phyloP scores from a whole-genome alignment of 768 basidiomycete species.

The Russula sp. region DNA sequence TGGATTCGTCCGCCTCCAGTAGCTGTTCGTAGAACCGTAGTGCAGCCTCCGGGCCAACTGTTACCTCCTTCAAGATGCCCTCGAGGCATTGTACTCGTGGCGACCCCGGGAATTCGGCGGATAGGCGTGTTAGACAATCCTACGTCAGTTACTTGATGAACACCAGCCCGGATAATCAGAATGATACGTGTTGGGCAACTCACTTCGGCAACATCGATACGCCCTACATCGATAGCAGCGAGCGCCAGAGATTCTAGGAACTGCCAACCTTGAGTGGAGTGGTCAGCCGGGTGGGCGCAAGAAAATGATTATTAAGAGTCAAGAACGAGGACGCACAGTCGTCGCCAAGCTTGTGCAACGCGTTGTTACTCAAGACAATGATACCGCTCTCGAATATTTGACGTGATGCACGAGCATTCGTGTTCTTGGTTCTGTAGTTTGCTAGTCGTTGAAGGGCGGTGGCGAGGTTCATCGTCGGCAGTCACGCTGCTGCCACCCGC shows the following conservation, averaged over 20 bases:
- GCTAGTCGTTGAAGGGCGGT: constrained; percentile 31
- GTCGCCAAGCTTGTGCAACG: constrained; percentile 28
- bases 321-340: constrained; percentile 23
- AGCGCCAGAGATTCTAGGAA: constrained; percentile 75
- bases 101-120: constrained; percentile 65
- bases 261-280: constrained; percentile 51
- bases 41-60: constrained; percentile 47
- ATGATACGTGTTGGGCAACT: constrained; percentile 23
- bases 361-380: constrained; percentile 27
- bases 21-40: constrained; percentile 56
- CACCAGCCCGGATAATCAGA: neutral
- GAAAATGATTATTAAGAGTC: neutral
- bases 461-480: constrained; percentile 26
- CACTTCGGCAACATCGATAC: constrained; percentile 70
- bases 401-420: constrained; percentile 28
- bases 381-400: constrained; percentile 31
- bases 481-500: neutral
- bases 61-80: constrained; percentile 73
- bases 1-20: constrained; percentile 57
- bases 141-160: constrained; percentile 24
- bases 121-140: constrained; percentile 57
- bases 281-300: neutral
- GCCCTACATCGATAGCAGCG: constrained; percentile 70
- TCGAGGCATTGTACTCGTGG: constrained; percentile 71
- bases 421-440: constrained; percentile 28